phyloP scores from a whole-genome alignment of 2,329 filamentous ascomycete species.

The Aspergillus hiratsukae region DNA sequence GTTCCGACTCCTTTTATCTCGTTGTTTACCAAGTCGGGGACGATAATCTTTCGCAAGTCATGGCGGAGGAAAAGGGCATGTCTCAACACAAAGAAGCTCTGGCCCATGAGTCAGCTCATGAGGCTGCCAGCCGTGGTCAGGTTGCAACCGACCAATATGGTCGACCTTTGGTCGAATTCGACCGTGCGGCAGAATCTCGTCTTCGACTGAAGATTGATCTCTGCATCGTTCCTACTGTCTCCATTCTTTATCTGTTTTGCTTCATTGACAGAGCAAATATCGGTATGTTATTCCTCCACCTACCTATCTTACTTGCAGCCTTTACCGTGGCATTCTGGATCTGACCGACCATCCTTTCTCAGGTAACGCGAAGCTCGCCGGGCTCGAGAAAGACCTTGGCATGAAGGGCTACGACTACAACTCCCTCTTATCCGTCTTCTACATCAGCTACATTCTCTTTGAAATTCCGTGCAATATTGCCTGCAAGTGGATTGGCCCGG shows the following conservation, averaged over 20 bases:
- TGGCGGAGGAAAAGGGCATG: conserved; percentile 20
- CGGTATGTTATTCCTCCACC: conserved; percentile 39
- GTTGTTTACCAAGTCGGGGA: no score
- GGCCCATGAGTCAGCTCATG: conserved; percentile 20
- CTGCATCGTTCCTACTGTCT: conserved; percentile 61
- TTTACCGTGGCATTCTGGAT: neutral
- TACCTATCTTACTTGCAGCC: neutral
- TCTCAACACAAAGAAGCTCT: conserved; percentile 15
- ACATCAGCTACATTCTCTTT: conserved; percentile 68
- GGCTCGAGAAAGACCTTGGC: conserved; percentile 58
- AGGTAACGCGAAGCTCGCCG: conserved; percentile 67
- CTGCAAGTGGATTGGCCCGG: conserved; percentile 68
- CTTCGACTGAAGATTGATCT: conserved; percentile 63
- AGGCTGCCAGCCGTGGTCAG: conserved; percentile 43
- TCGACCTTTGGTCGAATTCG: conserved; percentile 50
- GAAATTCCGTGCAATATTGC: conserved; percentile 65
- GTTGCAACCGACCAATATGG: conserved; percentile 51
- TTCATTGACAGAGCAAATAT: conserved; percentile 74
- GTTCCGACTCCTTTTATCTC: neutral
- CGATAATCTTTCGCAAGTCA: neutral
- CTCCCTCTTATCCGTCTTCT: conserved; percentile 62
- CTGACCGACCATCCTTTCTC: neutral
- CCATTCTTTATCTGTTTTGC: conserved; percentile 66
- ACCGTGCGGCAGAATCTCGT: conserved; percentile 53
- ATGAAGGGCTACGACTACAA: conserved; percentile 66